Base-by-base conservation (phyloP, 2,329 filamentous ascomycete genomes). In the Paecilomyces variotii region DNA sequence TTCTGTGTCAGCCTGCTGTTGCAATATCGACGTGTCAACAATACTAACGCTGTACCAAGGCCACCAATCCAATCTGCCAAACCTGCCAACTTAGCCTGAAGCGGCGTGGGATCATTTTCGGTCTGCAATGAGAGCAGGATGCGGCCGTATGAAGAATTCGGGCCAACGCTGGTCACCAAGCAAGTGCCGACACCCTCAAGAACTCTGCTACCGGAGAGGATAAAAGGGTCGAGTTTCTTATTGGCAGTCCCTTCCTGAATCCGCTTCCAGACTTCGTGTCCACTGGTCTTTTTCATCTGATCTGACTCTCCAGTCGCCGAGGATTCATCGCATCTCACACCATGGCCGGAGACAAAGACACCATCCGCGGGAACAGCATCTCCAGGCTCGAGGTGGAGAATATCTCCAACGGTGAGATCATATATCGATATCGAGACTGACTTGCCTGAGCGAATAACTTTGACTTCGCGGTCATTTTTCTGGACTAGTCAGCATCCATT, bases 121-220 rank as follows among this genome's bases (percentile, higher is more conserved):
- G 89, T 87, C 67, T 88, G 87, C 58, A 91, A 76, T 39, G 87
- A 83, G 81, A 90, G 85, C 72, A 91, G 78, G 52, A 88, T 90
- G 70, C 87, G 87, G 69, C 88, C 88, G 71, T 89, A 89, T 52
- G 86, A 87, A 30, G 87, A 90, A 73, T 89, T 84, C 34, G 87
- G 77, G 59, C 88, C 88, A 32, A 88, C 88, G 14, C 86, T 88
- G 1, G 88, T 91, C 60, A 87, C 85, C 72, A 91, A 78, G 66
- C 85, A 91, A 1, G 86, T 90, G 11, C 88, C 88, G 7, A 90
- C 83, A 52, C 88, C 88, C 69, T 91, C 88, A 75, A 90, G 87
- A 59, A 91, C 87, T 62, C 88, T 88, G 56, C 86, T 82, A 32
- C 88, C 92, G 30, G 91, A 96, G 64, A 96, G 89, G 66, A 97